Evolutionary conservation across 2,329 filamentous ascomycete species (phyloP).

Genomic region (Geosmithia putterillii): DNA sequence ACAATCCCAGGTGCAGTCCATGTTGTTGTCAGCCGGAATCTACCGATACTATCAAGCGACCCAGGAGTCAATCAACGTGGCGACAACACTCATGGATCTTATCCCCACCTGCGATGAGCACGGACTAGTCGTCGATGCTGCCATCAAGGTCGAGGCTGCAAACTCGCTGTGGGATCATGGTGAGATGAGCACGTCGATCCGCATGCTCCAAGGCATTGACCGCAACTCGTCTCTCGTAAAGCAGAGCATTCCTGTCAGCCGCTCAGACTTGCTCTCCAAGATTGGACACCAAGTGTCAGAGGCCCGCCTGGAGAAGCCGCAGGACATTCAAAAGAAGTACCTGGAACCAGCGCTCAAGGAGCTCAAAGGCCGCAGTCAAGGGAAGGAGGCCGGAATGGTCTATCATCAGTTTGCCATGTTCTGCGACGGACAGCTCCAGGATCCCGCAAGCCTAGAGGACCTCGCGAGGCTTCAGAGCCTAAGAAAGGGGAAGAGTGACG

Average conservation of each 20-base stretch:
- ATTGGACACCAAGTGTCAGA: constrained; percentile 82
- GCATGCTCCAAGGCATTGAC: constrained; percentile 69
- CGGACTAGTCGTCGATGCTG: constrained; percentile 67
- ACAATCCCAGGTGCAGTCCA: constrained; percentile 62
- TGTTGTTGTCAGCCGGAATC: constrained; percentile 62
- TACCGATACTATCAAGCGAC: constrained; percentile 69
- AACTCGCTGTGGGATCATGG: constrained; percentile 91
- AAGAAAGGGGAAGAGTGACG: constrained; percentile 67
- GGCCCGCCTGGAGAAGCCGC: constrained; percentile 80
- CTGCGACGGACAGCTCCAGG: constrained; percentile 87
- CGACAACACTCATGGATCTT: constrained; percentile 71
- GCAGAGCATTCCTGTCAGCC: constrained; percentile 60
- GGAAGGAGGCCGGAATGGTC: constrained; percentile 70
- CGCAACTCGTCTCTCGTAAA: constrained; percentile 44
- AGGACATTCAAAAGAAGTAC: constrained; percentile 79
- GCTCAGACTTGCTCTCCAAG: constrained; percentile 72
- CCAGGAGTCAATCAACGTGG: constrained; percentile 78
- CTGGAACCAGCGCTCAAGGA: constrained; percentile 75
- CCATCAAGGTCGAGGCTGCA: constrained; percentile 70
- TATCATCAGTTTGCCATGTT: constrained; percentile 93
- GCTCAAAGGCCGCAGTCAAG: constrained; percentile 54
- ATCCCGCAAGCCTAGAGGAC: constrained; percentile 74
- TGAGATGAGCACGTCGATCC: constrained; percentile 78
- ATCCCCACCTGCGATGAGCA: constrained; percentile 55
- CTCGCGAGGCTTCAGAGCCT: constrained; percentile 69